Conservation (phyloP, 2,329 filamentous ascomycete species). For the Colletotrichum sp. region DNA sequence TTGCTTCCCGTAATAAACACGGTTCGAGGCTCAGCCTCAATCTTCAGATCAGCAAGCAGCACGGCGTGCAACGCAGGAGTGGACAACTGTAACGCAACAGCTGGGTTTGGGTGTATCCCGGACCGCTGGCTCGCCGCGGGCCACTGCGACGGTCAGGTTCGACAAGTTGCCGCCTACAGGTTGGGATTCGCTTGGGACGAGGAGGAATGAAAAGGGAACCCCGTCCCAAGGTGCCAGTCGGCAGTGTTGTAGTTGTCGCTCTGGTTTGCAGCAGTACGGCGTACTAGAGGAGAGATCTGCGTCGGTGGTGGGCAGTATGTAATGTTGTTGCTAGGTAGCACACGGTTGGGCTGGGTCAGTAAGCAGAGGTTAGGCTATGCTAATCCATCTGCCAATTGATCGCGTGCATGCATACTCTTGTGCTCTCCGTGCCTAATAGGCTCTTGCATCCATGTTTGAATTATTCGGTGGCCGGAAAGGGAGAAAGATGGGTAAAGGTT, state of each 20-base stretch:
- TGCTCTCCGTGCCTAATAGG: not conserved
- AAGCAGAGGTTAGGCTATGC: slow-evolving; percentile 12
- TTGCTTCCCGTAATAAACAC: slow-evolving; percentile 7
- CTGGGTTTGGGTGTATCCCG: slow-evolving; percentile 3
- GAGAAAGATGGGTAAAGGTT: not conserved
- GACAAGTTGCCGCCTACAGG: not conserved
- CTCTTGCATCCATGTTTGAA: not conserved
- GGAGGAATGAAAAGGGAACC: not conserved
- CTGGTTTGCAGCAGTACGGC: not conserved
- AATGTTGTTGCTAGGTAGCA: slow-evolving; percentile 4
- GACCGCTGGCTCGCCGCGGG: not conserved
- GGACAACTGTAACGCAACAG: slow-evolving; percentile 1
- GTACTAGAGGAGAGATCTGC: not conserved
- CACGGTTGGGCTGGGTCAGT: slow-evolving; percentile 1
- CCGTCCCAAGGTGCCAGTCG: slow-evolving; percentile 1
- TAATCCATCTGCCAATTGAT: not conserved
- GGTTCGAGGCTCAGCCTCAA: slow-evolving; percentile 17
- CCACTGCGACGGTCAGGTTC: not conserved
- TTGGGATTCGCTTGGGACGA: slow-evolving; percentile 9
- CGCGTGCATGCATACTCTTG: not conserved
- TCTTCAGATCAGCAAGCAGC: not conserved
- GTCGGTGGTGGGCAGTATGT: not conserved
- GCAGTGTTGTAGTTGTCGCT: not conserved
- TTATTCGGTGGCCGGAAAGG: not conserved
- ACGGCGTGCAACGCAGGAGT: not conserved